Conservation (phyloP, 106 monocot genomes). For the Phalaenopsis aphrodite region DNA sequence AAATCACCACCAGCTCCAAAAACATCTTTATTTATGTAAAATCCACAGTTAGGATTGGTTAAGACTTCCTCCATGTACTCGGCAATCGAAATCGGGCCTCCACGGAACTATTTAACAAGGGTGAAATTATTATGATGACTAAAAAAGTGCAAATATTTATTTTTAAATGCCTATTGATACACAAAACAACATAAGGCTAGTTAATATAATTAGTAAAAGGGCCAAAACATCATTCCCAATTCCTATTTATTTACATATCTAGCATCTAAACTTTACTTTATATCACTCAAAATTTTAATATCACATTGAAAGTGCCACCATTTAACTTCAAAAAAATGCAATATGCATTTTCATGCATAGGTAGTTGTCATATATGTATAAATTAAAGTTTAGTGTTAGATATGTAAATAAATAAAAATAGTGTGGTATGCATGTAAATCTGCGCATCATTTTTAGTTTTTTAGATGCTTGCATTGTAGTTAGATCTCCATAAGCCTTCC, state of each 20-base stretch:
- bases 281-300: too few relatives aligned
- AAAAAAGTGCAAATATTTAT: background rate
- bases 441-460: too few relatives aligned
- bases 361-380: too few relatives aligned
- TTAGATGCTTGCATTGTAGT: background rate
- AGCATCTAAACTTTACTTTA: too few relatives aligned
- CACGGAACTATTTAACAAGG: slow-evolving; percentile 59
- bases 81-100: slow-evolving; percentile 88
- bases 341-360: too few relatives aligned
- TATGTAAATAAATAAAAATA: too few relatives aligned
- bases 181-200: background rate
- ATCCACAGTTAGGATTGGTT: slow-evolving; percentile 83
- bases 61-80: slow-evolving; percentile 99
- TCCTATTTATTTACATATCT: too few relatives aligned
- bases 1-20: slow-evolving; percentile 90
- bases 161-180: background rate
- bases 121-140: background rate
- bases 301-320: too few relatives aligned
- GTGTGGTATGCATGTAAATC: too few relatives aligned
- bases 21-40: slow-evolving; percentile 85
- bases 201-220: background rate
- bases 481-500: background rate
- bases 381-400: too few relatives aligned
- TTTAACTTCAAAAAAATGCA: too few relatives aligned
- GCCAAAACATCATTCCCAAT: background rate